A percentile compares a stretch with the other conserved stretches of the same genome.
Evolutionary conservation across 768 basidiomycete genomes (phyloP).

Genomic region (Suillus decipiens): DNA sequence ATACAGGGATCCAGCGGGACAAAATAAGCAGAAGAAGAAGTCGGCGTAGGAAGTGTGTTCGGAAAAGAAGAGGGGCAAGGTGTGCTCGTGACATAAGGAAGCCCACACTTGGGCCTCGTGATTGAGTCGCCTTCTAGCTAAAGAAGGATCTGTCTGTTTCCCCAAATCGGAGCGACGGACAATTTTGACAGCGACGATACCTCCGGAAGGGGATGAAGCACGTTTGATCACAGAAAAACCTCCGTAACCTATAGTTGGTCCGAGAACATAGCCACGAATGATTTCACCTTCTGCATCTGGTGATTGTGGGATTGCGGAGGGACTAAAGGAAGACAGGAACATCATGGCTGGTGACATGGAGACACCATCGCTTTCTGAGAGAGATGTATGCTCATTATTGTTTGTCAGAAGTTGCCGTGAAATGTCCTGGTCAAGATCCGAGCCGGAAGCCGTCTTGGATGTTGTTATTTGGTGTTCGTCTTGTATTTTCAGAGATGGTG

Average conservation of each 20-base stretch:
- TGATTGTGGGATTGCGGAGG: conserved; percentile 35
- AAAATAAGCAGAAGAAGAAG: conserved; percentile 82
- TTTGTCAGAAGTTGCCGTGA: conserved; percentile 20
- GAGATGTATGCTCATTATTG: background rate
- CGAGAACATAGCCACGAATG: conserved; percentile 75
- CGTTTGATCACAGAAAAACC: conserved; percentile 80
- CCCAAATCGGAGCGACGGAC: conserved; percentile 60
- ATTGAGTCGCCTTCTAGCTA: conserved; percentile 57
- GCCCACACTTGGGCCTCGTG: conserved; percentile 77
- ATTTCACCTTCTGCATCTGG: conserved; percentile 69
- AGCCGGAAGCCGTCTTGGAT: conserved; percentile 7
- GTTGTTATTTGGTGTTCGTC: conserved; percentile 9
- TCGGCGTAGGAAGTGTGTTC: conserved; percentile 62
- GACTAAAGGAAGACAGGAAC: conserved; percentile 69
- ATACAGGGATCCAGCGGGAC: conserved; percentile 83
- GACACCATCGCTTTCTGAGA: conserved; percentile 18
- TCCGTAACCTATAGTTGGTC: conserved; percentile 74
- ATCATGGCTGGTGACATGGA: conserved; percentile 67
- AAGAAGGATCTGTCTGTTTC: conserved; percentile 49
- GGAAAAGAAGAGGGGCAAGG: conserved; percentile 78
- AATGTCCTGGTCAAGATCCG: conserved; percentile 32
- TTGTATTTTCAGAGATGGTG: conserved; percentile 9
- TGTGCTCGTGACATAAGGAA: conserved; percentile 78
- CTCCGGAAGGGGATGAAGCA: conserved; percentile 63
- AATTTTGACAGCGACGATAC: conserved; percentile 83